Percentiles rank a stretch among this genome's conserved stretches.
Evolutionary conservation across 495 filamentous ascomycete species (phyloP).

Genomic region (Penicillium egyptiacum): DNA sequence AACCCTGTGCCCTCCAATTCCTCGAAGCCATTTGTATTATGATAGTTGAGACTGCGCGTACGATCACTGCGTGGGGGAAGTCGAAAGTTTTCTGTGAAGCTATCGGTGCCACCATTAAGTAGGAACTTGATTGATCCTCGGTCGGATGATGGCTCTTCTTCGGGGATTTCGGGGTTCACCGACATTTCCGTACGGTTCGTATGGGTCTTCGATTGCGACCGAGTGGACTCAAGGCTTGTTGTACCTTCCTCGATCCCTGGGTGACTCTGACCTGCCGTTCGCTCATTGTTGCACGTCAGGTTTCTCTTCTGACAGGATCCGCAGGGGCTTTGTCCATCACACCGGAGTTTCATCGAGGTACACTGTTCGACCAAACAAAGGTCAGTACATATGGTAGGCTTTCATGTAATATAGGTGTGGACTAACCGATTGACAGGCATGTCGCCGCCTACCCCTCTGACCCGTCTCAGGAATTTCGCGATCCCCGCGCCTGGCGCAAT

Average conservation of each 20-base stretch:
- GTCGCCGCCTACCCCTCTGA: conserved; percentile 46
- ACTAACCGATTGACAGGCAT: conserved; percentile 50
- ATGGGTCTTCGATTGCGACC: not conserved
- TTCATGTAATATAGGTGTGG: not conserved
- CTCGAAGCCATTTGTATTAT: conserved; percentile 31
- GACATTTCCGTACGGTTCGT: conserved; percentile 21
- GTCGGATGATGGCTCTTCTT: conserved; percentile 34
- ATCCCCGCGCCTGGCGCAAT: conserved; percentile 44
- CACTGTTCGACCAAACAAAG: conserved; percentile 31
- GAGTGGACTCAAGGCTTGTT: not conserved
- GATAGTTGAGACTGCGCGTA: conserved; percentile 34
- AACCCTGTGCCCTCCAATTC: conserved; percentile 22
- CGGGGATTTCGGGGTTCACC: conserved; percentile 27
- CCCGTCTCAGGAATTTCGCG: conserved; percentile 47
- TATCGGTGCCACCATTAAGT: conserved; percentile 48
- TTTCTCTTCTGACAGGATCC: conserved; percentile 48
- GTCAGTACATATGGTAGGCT: not conserved
- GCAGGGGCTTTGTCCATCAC: conserved; percentile 49
- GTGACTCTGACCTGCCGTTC: conserved; percentile 18
- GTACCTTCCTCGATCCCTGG: conserved; percentile 23
- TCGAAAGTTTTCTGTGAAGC: conserved; percentile 46
- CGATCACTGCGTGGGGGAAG: conserved; percentile 46
- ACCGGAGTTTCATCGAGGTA: conserved; percentile 54
- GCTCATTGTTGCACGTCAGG: conserved; percentile 44
- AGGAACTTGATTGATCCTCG: conserved; percentile 51